Evolutionary conservation across 768 basidiomycete species (phyloP), one percentile per base, ranked within the genome.

Genomic region (Boletus fagicola): DNA sequence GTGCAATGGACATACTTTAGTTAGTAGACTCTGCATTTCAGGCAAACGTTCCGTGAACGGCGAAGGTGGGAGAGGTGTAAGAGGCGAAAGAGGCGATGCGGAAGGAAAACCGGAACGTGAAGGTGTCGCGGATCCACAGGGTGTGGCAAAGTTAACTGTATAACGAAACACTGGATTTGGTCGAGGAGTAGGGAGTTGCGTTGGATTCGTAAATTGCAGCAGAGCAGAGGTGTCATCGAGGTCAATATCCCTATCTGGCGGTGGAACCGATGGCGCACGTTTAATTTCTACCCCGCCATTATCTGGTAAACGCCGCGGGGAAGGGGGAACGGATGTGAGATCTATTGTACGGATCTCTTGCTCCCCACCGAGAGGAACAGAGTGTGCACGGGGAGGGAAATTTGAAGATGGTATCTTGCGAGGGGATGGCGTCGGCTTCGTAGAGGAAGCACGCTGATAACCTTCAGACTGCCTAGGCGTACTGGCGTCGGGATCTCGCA

Each of bases 21-120:
- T 26, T 13, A 65, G 28, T 36, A 70, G 44, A 45, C 28, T 47
- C 38, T 47, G 60, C 45, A 61, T 60, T 20, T 33, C 48, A 22
- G 60, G 62, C 8, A 53, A 45, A 38, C 22, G 24, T 49, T 49
- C 61, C 4, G 36, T 20, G 30, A 65, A 64, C 6, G 82, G 82
- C 1, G 83, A 81, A 57, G 78, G 74, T 7, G 81, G 77, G 35
- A 82, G 62, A 8, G 83, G 83, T 8, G 83, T 83, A 36, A 85
- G 71, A 18, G 78, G 78, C 1, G 78, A 80, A 56, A 75, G 65
- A 11, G 75, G 69, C 5, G 68, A 63, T 16, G 56, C 18, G 2
- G 52, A 18, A 31, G 48, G 52, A 22, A 48, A 31, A 20, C 30
- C 22, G 5, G 59, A 53, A 39, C 49, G 46, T 13, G 52, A 38